A percentile compares a stretch with the other conserved stretches of the same genome.
phyloP scores from a whole-genome alignment of 805 yeast genomes.

The Suhomyces canberraensis region DNA sequence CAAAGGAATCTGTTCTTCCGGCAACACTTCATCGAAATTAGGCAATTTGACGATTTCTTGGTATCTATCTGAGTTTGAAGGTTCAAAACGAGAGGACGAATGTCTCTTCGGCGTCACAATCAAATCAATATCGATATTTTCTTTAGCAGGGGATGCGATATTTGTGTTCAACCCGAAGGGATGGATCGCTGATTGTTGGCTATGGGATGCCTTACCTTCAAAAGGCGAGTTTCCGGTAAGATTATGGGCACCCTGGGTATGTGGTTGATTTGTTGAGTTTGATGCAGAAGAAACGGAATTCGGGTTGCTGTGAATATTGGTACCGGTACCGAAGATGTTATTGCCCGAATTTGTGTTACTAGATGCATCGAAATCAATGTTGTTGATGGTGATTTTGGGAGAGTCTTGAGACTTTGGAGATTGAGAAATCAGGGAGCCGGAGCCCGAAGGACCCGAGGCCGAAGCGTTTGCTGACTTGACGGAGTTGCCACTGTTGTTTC shows the following conservation, averaged over 20 bases:
- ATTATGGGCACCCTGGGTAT: conserved; percentile 12
- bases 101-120: conserved; percentile 82
- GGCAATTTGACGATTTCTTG: conserved; percentile 71
- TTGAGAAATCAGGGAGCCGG: conserved; percentile 1
- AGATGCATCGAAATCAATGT: conserved; percentile 10
- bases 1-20: conserved; percentile 73
- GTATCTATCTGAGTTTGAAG: conserved; percentile 44
- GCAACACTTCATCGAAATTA: conserved; percentile 77
- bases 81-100: conserved; percentile 87
- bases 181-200: conserved; percentile 23
- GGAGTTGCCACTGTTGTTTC: conserved; percentile 27
- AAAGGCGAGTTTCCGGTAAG: conserved; percentile 9
- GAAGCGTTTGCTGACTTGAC: conserved; percentile 12
- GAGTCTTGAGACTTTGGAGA: conserved; percentile 16
- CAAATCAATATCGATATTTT: conserved; percentile 72
- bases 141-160: conserved; percentile 55
- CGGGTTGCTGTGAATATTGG: conserved; percentile 6
- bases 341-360: conserved; percentile 2
- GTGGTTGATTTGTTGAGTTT: conserved; percentile 23
- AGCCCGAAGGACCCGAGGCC: conserved; percentile 2
- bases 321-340: conserved; percentile 7
- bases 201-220: conserved; percentile 9
- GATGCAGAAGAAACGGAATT: conserved; percentile 11
- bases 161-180: conserved; percentile 52
- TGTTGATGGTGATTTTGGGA: conserved; percentile 20